Conservation (phyloP, 1,284 basidiomycete genomes). For the Ustilago curta region DNA sequence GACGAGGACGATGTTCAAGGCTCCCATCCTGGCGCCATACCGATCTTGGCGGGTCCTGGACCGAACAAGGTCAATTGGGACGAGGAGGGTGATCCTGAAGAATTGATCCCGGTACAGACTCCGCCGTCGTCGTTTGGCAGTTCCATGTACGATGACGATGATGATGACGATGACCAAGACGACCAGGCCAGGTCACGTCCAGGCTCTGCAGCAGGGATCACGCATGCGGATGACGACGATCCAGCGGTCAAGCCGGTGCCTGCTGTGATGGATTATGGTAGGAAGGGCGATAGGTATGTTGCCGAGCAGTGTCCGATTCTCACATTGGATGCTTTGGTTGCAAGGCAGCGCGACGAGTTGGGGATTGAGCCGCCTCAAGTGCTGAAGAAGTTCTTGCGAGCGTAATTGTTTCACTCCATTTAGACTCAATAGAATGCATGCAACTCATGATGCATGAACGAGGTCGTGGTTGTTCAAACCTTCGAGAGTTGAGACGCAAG, state of each 20-base stretch:
- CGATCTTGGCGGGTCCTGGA: slow-evolving; percentile 30
- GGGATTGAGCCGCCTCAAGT: slow-evolving; percentile 36
- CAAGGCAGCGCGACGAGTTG: slow-evolving; percentile 17
- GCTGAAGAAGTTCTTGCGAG: slow-evolving; percentile 26
- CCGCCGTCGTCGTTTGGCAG: slow-evolving; percentile 48
- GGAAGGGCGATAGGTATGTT: slow-evolving; percentile 47
- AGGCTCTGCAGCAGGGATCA: slow-evolving; percentile 36
- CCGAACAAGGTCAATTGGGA: slow-evolving; percentile 48
- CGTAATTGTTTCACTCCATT: slow-evolving; percentile 1
- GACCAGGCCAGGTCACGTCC: slow-evolving; percentile 49
- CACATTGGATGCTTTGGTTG: slow-evolving; percentile 37
- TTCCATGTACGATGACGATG: slow-evolving; percentile 37
- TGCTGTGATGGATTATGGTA: slow-evolving; percentile 50
- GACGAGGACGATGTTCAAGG: slow-evolving; percentile 1
- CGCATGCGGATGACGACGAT: slow-evolving; percentile 18
- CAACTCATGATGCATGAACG: too few relatives aligned
- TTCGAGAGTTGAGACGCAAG: background rate
- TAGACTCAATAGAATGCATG: background rate
- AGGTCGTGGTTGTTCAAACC: too few relatives aligned
- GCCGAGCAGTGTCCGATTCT: slow-evolving; percentile 46
- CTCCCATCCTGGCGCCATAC: background rate
- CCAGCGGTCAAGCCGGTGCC: slow-evolving; percentile 48
- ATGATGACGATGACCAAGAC: slow-evolving; percentile 36
- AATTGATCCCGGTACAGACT: slow-evolving; percentile 57
- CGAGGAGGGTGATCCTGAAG: slow-evolving; percentile 56